These are phyloP conservation scores for Crepidotus variabilis DNA, from an alignment of 768 basidiomycete species.

Conservation along the genomic window DNA sequence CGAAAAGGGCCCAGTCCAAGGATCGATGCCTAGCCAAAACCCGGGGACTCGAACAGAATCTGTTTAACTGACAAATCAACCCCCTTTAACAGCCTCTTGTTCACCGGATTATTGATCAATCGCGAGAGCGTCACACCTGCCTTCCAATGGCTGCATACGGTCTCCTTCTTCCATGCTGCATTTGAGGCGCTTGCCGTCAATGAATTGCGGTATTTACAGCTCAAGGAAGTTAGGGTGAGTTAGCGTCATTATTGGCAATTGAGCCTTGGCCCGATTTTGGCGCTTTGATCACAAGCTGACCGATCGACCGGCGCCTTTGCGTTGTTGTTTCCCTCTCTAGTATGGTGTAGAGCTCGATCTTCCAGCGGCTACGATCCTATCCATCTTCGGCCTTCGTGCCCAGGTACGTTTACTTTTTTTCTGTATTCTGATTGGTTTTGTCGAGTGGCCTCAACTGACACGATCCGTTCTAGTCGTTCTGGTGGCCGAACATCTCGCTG, in stretches of 20 bases:
- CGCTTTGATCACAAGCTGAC: neutral
- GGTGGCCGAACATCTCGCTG: constrained; percentile 94
- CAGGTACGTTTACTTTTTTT: constrained; percentile 42
- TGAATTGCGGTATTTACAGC: constrained; percentile 88
- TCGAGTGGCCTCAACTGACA: constrained; percentile 1
- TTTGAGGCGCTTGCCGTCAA: constrained; percentile 98
- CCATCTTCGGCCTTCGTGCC: constrained; percentile 88
- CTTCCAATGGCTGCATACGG: constrained; percentile 83
- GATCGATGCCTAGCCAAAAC: neutral
- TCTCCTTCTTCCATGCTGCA: constrained; percentile 98
- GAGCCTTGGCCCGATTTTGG: neutral
- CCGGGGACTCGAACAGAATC: neutral
- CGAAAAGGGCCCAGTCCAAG: neutral
- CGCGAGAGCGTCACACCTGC: constrained; percentile 72
- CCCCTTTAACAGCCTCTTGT: constrained; percentile 63
- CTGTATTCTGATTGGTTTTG: constrained; percentile 13
- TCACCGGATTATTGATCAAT: constrained; percentile 95
- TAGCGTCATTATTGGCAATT: neutral
- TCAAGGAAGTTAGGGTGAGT: constrained; percentile 85
- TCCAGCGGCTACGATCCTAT: constrained; percentile 92
- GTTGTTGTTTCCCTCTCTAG: constrained; percentile 33
- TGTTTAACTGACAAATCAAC: no score
- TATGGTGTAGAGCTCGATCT: constrained; percentile 97
- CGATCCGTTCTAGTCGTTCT: constrained; percentile 62
- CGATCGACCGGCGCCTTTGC: neutral